Conservation (phyloP, 2,329 filamentous ascomycete species). For the Talaromyces sp. region DNA sequence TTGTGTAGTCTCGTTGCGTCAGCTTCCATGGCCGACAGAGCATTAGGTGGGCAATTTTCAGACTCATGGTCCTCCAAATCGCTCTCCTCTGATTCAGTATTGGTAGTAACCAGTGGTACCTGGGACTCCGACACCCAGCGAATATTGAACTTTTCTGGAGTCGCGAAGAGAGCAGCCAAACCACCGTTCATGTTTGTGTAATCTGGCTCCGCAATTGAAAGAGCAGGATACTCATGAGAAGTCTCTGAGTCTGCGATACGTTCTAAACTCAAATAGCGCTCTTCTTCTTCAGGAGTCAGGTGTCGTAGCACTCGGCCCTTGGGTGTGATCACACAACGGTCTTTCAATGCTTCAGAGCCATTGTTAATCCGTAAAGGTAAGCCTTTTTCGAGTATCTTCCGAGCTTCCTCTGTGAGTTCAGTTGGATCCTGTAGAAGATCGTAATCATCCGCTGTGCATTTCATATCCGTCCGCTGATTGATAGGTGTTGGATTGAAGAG, state of each 20-base stretch:
- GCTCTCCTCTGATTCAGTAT: slow-evolving; percentile 19
- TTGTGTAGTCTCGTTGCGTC: slow-evolving; percentile 37
- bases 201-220: slow-evolving; percentile 35
- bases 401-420: slow-evolving; percentile 40
- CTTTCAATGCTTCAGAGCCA: slow-evolving; percentile 33
- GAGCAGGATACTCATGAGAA: slow-evolving; percentile 35
- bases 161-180: slow-evolving; percentile 41
- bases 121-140: slow-evolving; percentile 38
- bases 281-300: slow-evolving; percentile 42
- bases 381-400: slow-evolving; percentile 37
- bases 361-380: slow-evolving; percentile 36
- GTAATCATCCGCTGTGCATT: slow-evolving; percentile 36
- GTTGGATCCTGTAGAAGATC: slow-evolving; percentile 34
- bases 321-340: slow-evolving; percentile 42
- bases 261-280: slow-evolving; percentile 42
- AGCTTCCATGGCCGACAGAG: slow-evolving; percentile 35
- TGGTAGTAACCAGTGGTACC: slow-evolving; percentile 8
- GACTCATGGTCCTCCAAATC: slow-evolving; percentile 16
- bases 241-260: slow-evolving; percentile 27
- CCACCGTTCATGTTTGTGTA: slow-evolving; percentile 41
- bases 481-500: slow-evolving; percentile 39
- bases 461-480: slow-evolving; percentile 39
- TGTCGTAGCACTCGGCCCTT: slow-evolving; percentile 42
- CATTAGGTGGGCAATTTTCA: slow-evolving; percentile 28
- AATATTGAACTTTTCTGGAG: slow-evolving; percentile 42